A percentile compares a stretch with the other conserved stretches of the same genome.
These are phyloP conservation scores for Chalciporus piperatus DNA, from an alignment of 768 basidiomycete genomes.

Conservation along the genomic window DNA sequence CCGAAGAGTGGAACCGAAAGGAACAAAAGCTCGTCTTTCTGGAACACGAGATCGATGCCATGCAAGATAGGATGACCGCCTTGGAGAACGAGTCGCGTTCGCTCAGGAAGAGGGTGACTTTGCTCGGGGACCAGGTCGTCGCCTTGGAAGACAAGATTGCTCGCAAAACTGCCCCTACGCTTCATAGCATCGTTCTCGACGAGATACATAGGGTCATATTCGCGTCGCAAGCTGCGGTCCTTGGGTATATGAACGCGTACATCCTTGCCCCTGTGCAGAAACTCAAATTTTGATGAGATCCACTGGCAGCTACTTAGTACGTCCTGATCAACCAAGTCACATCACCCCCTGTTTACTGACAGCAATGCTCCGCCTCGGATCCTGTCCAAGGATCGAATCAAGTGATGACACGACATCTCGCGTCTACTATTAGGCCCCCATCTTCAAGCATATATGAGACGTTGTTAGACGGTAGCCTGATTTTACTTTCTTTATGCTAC, in stretches of 20 bases:
- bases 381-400: too few relatives aligned
- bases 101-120: slow-evolving; percentile 2
- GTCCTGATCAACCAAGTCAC: not conserved
- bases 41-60: not conserved
- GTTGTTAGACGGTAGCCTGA: too few relatives aligned
- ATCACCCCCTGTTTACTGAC: too few relatives aligned
- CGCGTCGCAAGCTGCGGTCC: not conserved
- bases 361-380: too few relatives aligned
- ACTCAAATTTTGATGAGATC: not conserved
- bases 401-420: too few relatives aligned
- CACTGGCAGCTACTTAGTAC: slow-evolving; percentile 7
- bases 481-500: too few relatives aligned
- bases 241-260: slow-evolving; percentile 5
- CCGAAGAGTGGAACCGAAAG: not conserved
- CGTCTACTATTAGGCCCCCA: too few relatives aligned
- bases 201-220: not conserved
- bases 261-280: slow-evolving; percentile 8
- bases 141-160: slow-evolving; percentile 3
- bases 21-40: not conserved
- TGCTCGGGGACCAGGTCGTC: slow-evolving; percentile 1
- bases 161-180: not conserved
- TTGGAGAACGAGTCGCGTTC: slow-evolving; percentile 1
- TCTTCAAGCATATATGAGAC: too few relatives aligned
- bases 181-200: slow-evolving; percentile 2
- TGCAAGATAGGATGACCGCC: not conserved